Conservation (phyloP, 768 basidiomycete genomes). For the Suillus spraguei region DNA sequence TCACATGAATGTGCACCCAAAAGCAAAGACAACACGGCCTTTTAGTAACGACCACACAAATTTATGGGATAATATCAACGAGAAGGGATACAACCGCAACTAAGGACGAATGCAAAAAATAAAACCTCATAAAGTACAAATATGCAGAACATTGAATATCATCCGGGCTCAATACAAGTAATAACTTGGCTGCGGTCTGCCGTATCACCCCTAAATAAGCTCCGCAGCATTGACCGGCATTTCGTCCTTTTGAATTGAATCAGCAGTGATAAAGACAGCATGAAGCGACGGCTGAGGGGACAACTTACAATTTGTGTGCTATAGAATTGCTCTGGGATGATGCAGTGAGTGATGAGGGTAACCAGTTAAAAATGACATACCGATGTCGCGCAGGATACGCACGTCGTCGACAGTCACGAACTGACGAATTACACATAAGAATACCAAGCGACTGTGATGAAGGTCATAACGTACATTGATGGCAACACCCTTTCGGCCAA, state of each 20-base stretch:
- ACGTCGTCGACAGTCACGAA: conserved; percentile 96
- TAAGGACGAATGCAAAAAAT: conserved; percentile 1
- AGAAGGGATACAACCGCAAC: conserved; percentile 6
- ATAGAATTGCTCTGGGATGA: conserved; percentile 85
- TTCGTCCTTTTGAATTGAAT: conserved; percentile 69
- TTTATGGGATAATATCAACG: not conserved
- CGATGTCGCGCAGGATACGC: conserved; percentile 95
- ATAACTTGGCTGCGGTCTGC: not conserved
- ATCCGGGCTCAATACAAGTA: conserved; percentile 7
- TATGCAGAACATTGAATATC: conserved; percentile 14
- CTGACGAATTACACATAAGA: conserved; percentile 41
- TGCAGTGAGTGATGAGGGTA: conserved; percentile 18
- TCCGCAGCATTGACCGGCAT: conserved; percentile 99
- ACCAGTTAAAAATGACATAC: conserved; percentile 44
- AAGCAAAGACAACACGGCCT: not conserved
- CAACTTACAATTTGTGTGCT: conserved; percentile 84
- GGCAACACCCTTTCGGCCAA: conserved; percentile 98
- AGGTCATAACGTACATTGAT: conserved; percentile 76
- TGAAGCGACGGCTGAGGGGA: conserved; percentile 7
- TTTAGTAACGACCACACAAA: conserved; percentile 3
- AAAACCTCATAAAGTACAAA: conserved; percentile 24
- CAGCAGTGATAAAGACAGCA: conserved; percentile 19
- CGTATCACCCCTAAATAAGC: conserved; percentile 63
- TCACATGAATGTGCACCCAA: not conserved
- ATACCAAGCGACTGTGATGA: conserved; percentile 14